Evolutionary conservation across 768 basidiomycete species (phyloP), one percentile per base, ranked within the genome.

Genomic region (Russula foetens): DNA sequence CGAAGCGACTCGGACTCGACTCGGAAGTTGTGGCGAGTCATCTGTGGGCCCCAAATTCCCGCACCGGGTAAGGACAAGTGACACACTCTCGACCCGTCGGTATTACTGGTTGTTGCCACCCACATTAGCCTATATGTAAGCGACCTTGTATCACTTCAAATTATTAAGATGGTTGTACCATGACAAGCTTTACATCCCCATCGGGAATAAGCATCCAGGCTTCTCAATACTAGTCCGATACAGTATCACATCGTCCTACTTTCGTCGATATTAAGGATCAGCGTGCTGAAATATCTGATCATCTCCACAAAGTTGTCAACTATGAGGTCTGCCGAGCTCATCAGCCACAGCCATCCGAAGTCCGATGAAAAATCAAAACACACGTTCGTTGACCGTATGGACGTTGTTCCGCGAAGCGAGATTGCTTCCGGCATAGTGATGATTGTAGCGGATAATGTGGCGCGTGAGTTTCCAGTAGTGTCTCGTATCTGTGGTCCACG

Each of bases 221-320:
- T 7, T 12, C 35, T 35, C 35, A 11, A 35, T 41, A 41, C 17
- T 12, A 41, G 39, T 28, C 33, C 11, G 4, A 6, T 9, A 11
- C 35, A 12, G 8, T 35, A 11, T 44, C 31, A 60, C 7, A 60
- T 49, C 7, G 29, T 38, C 41, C 47, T 61, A 2, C 59, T 61
- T 54, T 89, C 86, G 58, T 90, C 87, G 1, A 76, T 77, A 63
- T 89, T 90, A 44, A 90, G 73, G 21, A 90, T 81, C 38, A 89
- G 73, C 3, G 77, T 78, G 1, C 79, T 74, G 68, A 82, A 88
- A 72, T 89, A 90, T 26, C 81, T 74, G 47, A 88, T 82, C 56
- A 83, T 78, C 68, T 87, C 85, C 47, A 88, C 69, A 60, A 86
- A 81, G 5, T 73, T 71, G 59, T 81, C 78, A 1, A 75, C 76